phyloP scores from a whole-genome alignment of 2,329 filamentous ascomycete genomes.

The Colletotrichum musicola region DNA sequence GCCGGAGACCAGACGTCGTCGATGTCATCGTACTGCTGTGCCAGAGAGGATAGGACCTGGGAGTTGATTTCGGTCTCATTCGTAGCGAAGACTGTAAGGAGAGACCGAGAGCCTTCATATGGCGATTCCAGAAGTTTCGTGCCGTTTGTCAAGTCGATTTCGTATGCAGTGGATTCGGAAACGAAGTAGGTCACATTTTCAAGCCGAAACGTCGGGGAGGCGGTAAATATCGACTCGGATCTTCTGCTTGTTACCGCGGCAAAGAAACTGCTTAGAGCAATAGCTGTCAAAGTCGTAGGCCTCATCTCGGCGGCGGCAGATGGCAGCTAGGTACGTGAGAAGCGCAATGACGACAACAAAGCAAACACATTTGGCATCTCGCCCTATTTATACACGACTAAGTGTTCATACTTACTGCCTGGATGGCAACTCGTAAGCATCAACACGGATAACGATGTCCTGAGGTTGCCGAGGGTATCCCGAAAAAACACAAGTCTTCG shows the following conservation, averaged over 20 bases:
- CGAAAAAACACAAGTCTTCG: too few relatives aligned
- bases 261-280: neutral
- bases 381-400: too few relatives aligned
- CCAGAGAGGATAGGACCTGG: neutral
- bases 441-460: too few relatives aligned
- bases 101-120: neutral
- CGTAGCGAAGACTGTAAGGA: conserved; percentile 12
- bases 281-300: too few relatives aligned
- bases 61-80: conserved; percentile 9
- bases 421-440: too few relatives aligned
- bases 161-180: neutral
- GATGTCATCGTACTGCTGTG: neutral
- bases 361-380: too few relatives aligned
- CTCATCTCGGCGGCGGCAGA: too few relatives aligned
- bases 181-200: neutral
- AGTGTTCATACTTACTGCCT: too few relatives aligned
- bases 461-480: too few relatives aligned
- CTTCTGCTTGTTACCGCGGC: neutral
- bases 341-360: too few relatives aligned
- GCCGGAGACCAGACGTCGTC: neutral
- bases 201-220: neutral
- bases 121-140: neutral
- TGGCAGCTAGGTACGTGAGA: too few relatives aligned
- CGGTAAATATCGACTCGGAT: neutral
- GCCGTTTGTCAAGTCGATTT: neutral